Evolutionary conservation across 2,329 filamentous ascomycete species (phyloP), one percentile per base, ranked within the genome.

Genomic region (Calonectria fujianensis): DNA sequence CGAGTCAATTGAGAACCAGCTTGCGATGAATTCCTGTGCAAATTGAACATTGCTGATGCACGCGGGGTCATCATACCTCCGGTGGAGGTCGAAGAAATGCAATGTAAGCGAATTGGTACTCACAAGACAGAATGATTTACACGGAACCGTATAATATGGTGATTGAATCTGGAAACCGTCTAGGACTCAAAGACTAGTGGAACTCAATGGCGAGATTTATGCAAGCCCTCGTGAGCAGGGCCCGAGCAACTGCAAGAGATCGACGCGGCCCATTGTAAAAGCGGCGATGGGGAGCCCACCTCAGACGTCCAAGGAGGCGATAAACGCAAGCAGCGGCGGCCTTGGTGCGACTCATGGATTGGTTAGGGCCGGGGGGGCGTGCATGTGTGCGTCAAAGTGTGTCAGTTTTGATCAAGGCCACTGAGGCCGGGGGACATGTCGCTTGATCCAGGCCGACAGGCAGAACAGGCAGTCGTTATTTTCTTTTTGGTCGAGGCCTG

Each of bases 261-360:
- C 35, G 57, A 41, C 48, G 39, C 29, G 54, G 27, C 48, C 39
- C n/a, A 68, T 27, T 31, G 37, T 72, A 69, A 73, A 73, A 73
- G 71, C 71, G 65, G 71, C 71, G 54, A 73, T 16, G 35, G 16
- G 18, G 24, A 57, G 37, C 13, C 67, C 20, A 61, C 50, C 16
- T 45, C 35, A 57, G 45, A 50, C 39, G 27, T 68, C 64, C 27
- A 41, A 51, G 70, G 51, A 61, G 70, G 51, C 70, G 57, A 70
- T 70, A 54, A 51, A 70, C 69, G 69, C 69, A 70, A 70, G 45
- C 54, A 41, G 67, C 67, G 54, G 67, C 67, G 24, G 67, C 37
- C 41, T 64, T 37, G 52, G 51, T 72, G 64, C 70, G 65, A 73
- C 70, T 69, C 70, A 69, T 69, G 70, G 70, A 72, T 72, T 68